Evolutionary conservation across 495 filamentous ascomycete species (phyloP).

Genomic region (Penicillium dipodomyicola): DNA sequence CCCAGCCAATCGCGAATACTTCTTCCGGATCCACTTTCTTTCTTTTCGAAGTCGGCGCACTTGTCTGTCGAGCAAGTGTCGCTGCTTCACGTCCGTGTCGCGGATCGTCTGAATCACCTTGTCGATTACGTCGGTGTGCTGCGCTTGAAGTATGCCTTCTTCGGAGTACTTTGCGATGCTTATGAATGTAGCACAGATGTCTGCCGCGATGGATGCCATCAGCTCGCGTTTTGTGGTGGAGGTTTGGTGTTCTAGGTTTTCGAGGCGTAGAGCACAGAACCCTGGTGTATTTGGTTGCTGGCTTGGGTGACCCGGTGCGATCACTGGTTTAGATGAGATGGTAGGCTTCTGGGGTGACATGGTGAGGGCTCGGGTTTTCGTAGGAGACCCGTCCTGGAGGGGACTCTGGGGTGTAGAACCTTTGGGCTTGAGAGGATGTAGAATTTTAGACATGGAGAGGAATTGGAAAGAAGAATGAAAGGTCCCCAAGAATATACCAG

Average conservation of each 20-base stretch:
- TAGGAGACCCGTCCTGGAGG: background rate
- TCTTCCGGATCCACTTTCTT: constrained; percentile 15
- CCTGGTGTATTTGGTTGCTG: background rate
- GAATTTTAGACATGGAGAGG: background rate
- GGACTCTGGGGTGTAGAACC: background rate
- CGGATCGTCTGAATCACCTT: constrained; percentile 24
- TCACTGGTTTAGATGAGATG: background rate
- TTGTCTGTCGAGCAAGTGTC: constrained; percentile 11
- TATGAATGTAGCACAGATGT: constrained; percentile 30
- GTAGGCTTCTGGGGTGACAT: background rate
- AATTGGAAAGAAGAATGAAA: background rate
- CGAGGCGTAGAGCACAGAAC: constrained; percentile 17
- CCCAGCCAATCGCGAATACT: constrained; percentile 14
- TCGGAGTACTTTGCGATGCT: constrained; percentile 21
- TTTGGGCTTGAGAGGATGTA: background rate
- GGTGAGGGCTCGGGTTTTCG: background rate
- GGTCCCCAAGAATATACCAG: background rate
- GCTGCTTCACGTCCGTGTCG: constrained; percentile 10
- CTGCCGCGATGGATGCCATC: constrained; percentile 30
- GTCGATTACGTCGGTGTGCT: constrained; percentile 24
- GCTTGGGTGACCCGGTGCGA: background rate
- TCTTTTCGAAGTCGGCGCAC: constrained; percentile 15
- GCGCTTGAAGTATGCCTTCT: constrained; percentile 16
- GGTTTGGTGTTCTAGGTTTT: constrained; percentile 20
- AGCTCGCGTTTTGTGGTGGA: constrained; percentile 20